Conservation (phyloP, 1,139 yeast species). For the Yamadazyma sp. region DNA sequence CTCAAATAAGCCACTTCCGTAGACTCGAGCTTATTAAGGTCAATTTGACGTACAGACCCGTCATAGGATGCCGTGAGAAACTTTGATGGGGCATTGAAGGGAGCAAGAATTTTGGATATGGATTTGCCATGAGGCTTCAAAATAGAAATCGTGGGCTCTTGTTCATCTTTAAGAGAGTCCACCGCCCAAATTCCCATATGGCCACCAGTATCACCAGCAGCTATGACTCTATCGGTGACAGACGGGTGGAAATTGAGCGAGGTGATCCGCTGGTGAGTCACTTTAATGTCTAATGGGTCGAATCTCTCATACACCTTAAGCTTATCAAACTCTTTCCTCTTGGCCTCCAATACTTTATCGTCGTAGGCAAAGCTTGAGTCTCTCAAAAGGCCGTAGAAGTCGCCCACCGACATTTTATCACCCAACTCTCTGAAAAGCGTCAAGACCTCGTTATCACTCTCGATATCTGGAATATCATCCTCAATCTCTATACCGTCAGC, state of each 20-base stretch:
- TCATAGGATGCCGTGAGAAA: conserved; percentile 79
- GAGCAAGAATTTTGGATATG: conserved; percentile 62
- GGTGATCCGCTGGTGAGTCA: conserved; percentile 74
- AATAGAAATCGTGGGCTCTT: conserved; percentile 57
- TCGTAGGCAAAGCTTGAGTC: conserved; percentile 23
- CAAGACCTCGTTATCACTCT: conserved; percentile 35
- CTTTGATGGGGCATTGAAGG: conserved; percentile 48
- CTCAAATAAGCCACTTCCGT: conserved; percentile 55
- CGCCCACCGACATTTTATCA: conserved; percentile 71
- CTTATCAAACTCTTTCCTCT: conserved; percentile 53
- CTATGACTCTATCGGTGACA: conserved; percentile 54
- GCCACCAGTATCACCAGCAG: conserved; percentile 89
- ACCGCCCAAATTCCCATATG: conserved; percentile 89
- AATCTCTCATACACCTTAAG: conserved; percentile 53
- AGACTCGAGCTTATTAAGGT: conserved; percentile 59
- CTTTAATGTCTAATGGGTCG: conserved; percentile 69
- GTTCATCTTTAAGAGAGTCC: conserved; percentile 30
- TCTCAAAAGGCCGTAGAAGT: conserved; percentile 60
- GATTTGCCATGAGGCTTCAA: conserved; percentile 77
- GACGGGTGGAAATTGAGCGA: conserved; percentile 78
- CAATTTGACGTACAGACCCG: conserved; percentile 76
- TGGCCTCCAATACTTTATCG: conserved; percentile 40
- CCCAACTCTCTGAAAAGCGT: conserved; percentile 46
- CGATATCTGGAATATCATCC: conserved; percentile 22
- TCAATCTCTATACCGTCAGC: conserved; percentile 13